Evolutionary conservation across 495 filamentous ascomycete species (phyloP), one percentile per base, ranked within the genome.

Genomic region (Symbiotaphrina buchneri): DNA sequence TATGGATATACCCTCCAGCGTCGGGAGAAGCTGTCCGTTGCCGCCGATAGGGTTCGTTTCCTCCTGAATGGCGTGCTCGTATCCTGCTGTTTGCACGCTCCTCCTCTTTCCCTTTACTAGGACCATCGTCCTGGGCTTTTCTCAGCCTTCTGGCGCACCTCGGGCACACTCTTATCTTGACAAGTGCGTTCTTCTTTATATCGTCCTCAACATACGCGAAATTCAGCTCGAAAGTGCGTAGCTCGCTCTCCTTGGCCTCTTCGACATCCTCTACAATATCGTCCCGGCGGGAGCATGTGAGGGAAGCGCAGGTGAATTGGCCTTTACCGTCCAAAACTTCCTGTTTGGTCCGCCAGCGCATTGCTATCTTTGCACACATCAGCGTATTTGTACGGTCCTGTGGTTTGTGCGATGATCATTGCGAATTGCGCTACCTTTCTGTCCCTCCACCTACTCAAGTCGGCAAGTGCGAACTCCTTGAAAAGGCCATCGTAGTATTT

Each of bases 281-380:
- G 21, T 34, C 34, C 11, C 39, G 43, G 15, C 20, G 21, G 22
- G 20, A 21, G 19, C 45, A 48, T 6, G 35, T 37, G 17, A 48
- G 27, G 11, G 36, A 37, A 11, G 38, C 45, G 25, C 45, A 48
- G 5, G 30, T 35, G 8, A 37, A 36, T 23, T 48, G 37, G 1
- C 45, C 45, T 30, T 47, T 47, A 5, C 45, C 45, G 6, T 29
- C 23, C n/a, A 46, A 36, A 3, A 48, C 45, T 31, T 48, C 45
- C 8, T 48, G 38, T 26, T 42, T 37, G 3, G 45, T 48, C 13
- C 45, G 24, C 45, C 45, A 48, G 5, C 45, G 35, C 45, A 48
- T 45, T 3, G 45, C 45, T 15, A 48, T 40, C 45, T 41, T 5
- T 17, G 19, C 28, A 30, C 21, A 20, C 28, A 18, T 30, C 15